These are phyloP conservation scores for Skeletonema grethae DNA, from an alignment of 108 stramenopile genomes.

Conservation along the genomic window DNA sequence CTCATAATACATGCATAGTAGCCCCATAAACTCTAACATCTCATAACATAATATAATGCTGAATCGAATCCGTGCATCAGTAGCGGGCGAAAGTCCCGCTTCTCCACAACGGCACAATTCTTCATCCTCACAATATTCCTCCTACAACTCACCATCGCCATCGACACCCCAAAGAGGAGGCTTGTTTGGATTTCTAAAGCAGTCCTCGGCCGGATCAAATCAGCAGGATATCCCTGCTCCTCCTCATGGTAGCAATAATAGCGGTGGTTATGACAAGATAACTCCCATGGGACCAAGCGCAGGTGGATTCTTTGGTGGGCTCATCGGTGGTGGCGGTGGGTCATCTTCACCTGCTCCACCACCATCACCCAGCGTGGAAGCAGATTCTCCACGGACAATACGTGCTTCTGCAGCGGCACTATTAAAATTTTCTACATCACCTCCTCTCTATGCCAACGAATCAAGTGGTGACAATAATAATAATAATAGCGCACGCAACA, in stretches of 20 bases:
- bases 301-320: not conserved
- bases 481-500: not conserved
- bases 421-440: conserved; percentile 16
- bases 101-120: conserved; percentile 1
- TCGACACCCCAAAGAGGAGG: conserved; percentile 18
- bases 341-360: not conserved
- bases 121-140: not conserved
- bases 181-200: conserved; percentile 1
- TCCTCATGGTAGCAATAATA: not conserved
- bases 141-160: not conserved
- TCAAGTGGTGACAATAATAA: not conserved
- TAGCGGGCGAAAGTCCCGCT: conserved; percentile 8
- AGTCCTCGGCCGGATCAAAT: not conserved
- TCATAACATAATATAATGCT: conserved; percentile 13
- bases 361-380: conserved; percentile 25
- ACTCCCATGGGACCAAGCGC: not conserved
- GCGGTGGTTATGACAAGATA: not conserved
- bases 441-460: conserved; percentile 10
- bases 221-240: conserved; percentile 4
- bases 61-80: conserved; percentile 13
- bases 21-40: too few relatives aligned
- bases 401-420: conserved; percentile 33
- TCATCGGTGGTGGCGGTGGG: not conserved
- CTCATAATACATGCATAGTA: too few relatives aligned
- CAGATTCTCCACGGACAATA: conserved; percentile 28